A percentile compares a stretch with the other conserved stretches of the same genome.
Conservation (phyloP, 306 rosid genomes). For the Quillaja saponaria region DNA sequence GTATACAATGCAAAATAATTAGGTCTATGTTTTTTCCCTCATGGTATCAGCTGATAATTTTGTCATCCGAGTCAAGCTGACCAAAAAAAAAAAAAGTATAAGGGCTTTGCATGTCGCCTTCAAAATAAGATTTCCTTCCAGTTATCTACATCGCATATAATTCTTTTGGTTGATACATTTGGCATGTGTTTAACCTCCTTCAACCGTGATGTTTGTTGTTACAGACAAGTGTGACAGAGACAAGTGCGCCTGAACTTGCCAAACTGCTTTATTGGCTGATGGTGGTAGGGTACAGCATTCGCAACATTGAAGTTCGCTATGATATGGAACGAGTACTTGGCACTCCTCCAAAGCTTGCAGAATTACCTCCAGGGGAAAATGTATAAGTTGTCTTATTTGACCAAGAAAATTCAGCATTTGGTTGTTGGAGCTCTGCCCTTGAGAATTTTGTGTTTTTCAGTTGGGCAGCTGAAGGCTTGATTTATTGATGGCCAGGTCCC, state of each 20-base stretch:
- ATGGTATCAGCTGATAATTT: not conserved
- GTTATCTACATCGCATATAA: constrained; percentile 5
- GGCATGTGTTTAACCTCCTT: constrained; percentile 14
- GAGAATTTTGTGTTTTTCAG: constrained; percentile 19
- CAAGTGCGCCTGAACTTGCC: constrained; percentile 81
- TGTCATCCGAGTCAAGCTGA: constrained; percentile 12
- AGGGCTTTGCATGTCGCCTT: no score
- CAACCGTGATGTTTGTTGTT: constrained; percentile 12
- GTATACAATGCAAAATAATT: constrained; percentile 9
- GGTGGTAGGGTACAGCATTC: constrained; percentile 95
- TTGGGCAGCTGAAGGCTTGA: constrained; percentile 25
- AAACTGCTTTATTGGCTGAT: constrained; percentile 91
- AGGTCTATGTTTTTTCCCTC: constrained; percentile 7
- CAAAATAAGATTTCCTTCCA: not conserved
- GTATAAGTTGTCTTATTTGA: constrained; percentile 29
- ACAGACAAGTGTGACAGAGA: constrained; percentile 74
- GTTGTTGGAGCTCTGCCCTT: constrained; percentile 20
- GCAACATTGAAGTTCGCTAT: constrained; percentile 91
- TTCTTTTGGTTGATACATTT: constrained; percentile 11
- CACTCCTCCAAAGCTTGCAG: constrained; percentile 76
- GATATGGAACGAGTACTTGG: constrained; percentile 98
- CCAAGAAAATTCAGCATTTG: not conserved
- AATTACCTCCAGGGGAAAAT: constrained; percentile 90
- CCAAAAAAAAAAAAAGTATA: not conserved
- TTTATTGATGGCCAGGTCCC: constrained; percentile 9